A percentile compares a stretch with the other conserved stretches of the same genome.
phyloP scores from a whole-genome alignment of 148 eudicot genomes.

The Nyssa sinensis region DNA sequence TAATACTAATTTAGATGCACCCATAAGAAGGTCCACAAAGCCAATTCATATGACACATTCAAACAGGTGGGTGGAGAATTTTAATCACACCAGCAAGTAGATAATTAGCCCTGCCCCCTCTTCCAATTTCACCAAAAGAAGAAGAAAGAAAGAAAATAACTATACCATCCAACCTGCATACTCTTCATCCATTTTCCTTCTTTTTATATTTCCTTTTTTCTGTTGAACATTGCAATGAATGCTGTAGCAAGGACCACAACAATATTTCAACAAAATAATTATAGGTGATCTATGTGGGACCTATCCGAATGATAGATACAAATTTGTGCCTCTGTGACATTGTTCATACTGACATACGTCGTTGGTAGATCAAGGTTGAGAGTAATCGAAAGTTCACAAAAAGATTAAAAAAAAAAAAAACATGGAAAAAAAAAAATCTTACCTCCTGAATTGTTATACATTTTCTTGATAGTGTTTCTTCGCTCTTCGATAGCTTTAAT shows the following conservation, averaged over 20 bases:
- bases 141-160: neutral
- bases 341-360: neutral
- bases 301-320: neutral
- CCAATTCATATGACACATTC: neutral
- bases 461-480: conserved; percentile 88
- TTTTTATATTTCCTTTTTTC: neutral
- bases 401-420: neutral
- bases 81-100: conserved; percentile 3
- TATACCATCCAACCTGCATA: neutral
- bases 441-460: conserved; percentile 80
- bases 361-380: neutral
- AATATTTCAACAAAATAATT: neutral
- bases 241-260: neutral
- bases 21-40: conserved; percentile 9
- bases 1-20: no score
- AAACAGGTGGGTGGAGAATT: neutral
- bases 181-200: neutral
- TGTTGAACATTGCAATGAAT: neutral
- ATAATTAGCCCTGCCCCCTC: neutral
- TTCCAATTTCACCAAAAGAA: no score
- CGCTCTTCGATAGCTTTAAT: conserved; percentile 80
- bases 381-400: neutral
- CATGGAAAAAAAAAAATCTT: conserved; percentile 14
- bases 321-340: neutral
- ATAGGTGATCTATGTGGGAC: neutral